Evolutionary conservation across 169 alveolate genomes (phyloP).

Genomic region (Miamiensis avidus): DNA sequence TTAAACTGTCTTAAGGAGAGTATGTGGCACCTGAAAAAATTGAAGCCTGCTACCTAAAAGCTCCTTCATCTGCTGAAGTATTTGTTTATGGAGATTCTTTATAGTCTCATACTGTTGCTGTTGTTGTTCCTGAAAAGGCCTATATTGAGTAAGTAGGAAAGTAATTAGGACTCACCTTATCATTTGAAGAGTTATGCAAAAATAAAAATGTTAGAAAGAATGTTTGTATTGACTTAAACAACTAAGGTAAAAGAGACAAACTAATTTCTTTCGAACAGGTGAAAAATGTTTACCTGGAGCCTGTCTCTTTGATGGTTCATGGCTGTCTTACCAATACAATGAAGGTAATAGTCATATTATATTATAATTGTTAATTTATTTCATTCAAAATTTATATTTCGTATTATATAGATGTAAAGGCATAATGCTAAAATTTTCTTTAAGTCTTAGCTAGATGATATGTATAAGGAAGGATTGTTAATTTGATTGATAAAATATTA

Average conservation of each 20-base stretch:
- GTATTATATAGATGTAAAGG: no score
- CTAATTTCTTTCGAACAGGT: slow-evolving; percentile 53
- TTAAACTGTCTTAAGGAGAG: slow-evolving; percentile 96
- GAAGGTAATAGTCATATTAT: slow-evolving; percentile 58
- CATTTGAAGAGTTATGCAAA: slow-evolving; percentile 45
- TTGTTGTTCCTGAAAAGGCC: slow-evolving; percentile 58
- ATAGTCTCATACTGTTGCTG: slow-evolving; percentile 56
- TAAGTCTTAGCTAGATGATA: no score
- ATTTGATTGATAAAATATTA: no score
- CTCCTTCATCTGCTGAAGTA: slow-evolving; percentile 47
- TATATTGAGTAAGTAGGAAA: slow-evolving; percentile 5
- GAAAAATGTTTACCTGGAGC: slow-evolving; percentile 74
- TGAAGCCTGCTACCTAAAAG: slow-evolving; percentile 81
- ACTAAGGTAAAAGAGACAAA: slow-evolving; percentile 18
- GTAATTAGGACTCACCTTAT: slow-evolving; percentile 5
- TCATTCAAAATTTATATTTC: no score
- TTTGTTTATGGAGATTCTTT: slow-evolving; percentile 71
- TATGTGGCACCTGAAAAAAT: slow-evolving; percentile 95
- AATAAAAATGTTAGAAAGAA: slow-evolving; percentile 22
- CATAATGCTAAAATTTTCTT: no score
- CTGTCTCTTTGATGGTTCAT: slow-evolving; percentile 85
- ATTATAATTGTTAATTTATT: no score
- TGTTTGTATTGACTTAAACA: slow-evolving; percentile 4
- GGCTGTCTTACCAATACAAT: slow-evolving; percentile 93
- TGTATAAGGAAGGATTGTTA: no score